Evolutionary conservation across 306 rosid genomes (phyloP).

Genomic region (Begonia peltatifolia): DNA sequence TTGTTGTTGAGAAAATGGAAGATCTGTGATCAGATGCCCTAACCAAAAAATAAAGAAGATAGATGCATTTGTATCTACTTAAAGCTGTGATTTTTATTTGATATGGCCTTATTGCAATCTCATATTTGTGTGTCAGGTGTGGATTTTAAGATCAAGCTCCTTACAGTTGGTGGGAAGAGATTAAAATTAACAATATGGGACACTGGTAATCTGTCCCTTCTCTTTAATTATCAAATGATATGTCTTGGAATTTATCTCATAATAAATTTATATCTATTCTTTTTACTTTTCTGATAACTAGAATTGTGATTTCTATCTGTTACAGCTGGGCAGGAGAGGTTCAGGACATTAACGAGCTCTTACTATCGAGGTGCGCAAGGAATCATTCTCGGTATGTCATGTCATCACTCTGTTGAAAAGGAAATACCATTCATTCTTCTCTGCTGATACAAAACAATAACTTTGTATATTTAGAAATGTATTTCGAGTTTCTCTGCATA

Average conservation of each 20-base stretch:
- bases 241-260: background rate
- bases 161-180: slow-evolving; percentile 70
- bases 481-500: too few species aligned
- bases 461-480: too few species aligned
- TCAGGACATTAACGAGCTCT: slow-evolving; percentile 85
- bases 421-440: too few species aligned
- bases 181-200: slow-evolving; percentile 97
- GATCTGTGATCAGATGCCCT: background rate
- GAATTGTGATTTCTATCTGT: slow-evolving; percentile 5
- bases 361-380: slow-evolving; percentile 96
- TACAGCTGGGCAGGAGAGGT: slow-evolving; percentile 98
- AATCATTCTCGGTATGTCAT: slow-evolving; percentile 71
- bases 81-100: too few species aligned
- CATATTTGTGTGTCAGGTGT: slow-evolving; percentile 41
- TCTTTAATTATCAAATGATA: background rate
- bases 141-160: slow-evolving; percentile 90
- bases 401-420: too few species aligned
- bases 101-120: background rate
- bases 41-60: too few species aligned
- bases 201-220: slow-evolving; percentile 42
- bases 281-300: too few species aligned
- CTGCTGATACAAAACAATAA: too few species aligned
- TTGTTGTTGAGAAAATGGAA: slow-evolving; percentile 2
- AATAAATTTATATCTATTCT: too few species aligned
- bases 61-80: too few species aligned